Percentiles rank a stretch among this genome's conserved stretches.
phyloP scores from a whole-genome alignment of 805 yeast genomes.

The Priceomyces haplophilus region DNA sequence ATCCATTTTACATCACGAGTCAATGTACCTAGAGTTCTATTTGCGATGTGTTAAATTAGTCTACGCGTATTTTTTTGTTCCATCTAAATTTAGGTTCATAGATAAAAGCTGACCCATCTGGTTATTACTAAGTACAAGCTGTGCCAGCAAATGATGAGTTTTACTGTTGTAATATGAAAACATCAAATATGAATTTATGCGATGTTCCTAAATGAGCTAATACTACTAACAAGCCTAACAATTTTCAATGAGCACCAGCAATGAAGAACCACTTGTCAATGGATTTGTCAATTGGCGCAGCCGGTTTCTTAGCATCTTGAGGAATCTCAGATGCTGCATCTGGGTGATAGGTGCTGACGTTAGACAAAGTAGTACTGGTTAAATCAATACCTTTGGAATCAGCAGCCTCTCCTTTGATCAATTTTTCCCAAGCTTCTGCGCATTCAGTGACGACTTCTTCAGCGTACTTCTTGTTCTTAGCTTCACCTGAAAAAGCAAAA shows the following conservation, averaged over 20 bases:
- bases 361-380: conserved; percentile 68
- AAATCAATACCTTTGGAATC: conserved; percentile 60
- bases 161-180: too few relatives aligned
- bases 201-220: neutral
- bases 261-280: conserved; percentile 99
- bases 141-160: too few relatives aligned
- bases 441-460: conserved; percentile 60
- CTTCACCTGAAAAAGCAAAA: conserved; percentile 73
- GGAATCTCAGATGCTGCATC: conserved; percentile 54
- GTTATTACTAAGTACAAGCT: too few relatives aligned
- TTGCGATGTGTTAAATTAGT: too few relatives aligned
- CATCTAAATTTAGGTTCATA: too few relatives aligned
- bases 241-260: conserved; percentile 61
- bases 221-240: neutral
- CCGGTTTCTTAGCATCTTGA: conserved; percentile 65
- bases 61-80: too few relatives aligned
- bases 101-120: too few relatives aligned
- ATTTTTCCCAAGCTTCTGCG: conserved; percentile 61
- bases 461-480: conserved; percentile 56
- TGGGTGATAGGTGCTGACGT: conserved; percentile 51
- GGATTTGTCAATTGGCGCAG: conserved; percentile 94
- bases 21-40: too few relatives aligned
- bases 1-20: conserved; percentile 21
- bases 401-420: conserved; percentile 43
- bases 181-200: too few relatives aligned